Evolutionary conservation across 208 protist species (phyloP).

Genomic region (Phytomonas francai): DNA sequence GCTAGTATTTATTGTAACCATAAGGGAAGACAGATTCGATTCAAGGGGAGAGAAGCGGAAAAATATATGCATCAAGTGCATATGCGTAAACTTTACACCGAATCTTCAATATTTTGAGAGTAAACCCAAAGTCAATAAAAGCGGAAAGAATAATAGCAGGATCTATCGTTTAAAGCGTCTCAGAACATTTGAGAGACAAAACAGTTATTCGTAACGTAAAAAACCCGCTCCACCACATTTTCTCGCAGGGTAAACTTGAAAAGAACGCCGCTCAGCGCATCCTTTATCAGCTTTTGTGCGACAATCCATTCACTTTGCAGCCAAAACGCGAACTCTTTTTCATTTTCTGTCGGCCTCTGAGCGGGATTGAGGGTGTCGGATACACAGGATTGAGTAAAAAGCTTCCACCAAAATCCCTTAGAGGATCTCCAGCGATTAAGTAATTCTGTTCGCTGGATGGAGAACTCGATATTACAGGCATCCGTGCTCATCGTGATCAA

Average conservation of each 20-base stretch:
- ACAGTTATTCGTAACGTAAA: conserved; percentile 5
- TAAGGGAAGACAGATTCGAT: not conserved
- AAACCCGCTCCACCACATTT: conserved; percentile 2
- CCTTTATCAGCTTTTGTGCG: conserved; percentile 10
- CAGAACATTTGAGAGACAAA: conserved; percentile 7
- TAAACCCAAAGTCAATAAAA: not conserved
- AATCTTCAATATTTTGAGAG: not conserved
- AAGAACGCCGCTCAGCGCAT: conserved; percentile 1
- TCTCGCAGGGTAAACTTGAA: conserved; percentile 3
- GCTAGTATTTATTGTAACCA: not conserved
- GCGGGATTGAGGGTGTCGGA: not conserved
- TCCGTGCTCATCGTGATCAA: conserved; percentile 23
- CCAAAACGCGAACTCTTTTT: conserved; percentile 15
- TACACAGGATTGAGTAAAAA: not conserved
- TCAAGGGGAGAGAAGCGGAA: not conserved
- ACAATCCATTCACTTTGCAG: conserved; percentile 39
- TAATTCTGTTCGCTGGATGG: conserved; percentile 24
- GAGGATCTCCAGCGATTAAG: conserved; percentile 22
- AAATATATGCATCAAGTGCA: not conserved
- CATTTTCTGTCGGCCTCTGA: not conserved
- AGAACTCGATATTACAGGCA: conserved; percentile 33
- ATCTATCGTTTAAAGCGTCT: not conserved
- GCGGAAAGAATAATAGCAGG: conserved; percentile 4
- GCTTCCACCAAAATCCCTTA: not conserved
- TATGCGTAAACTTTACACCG: not conserved